These are phyloP conservation scores for Boletus semigastroideus DNA, from an alignment of 1,284 basidiomycete species.

Conservation along the genomic window DNA sequence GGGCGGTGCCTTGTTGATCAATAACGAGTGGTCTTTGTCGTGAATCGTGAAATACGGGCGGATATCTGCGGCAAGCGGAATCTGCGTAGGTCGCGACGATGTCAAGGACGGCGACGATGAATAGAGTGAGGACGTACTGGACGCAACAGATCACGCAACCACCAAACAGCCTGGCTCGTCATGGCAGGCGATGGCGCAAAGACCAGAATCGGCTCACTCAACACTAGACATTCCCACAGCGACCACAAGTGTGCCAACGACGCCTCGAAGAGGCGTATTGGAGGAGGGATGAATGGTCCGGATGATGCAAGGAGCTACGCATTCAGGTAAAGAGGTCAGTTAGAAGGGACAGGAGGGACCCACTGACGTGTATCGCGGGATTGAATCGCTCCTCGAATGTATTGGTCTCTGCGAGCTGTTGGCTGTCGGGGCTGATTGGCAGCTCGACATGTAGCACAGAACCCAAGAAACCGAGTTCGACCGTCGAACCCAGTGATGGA, in stretches of 20 bases:
- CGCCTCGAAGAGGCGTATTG: constrained; percentile 73
- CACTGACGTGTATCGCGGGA: constrained; percentile 45
- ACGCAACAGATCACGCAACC: constrained; percentile 85
- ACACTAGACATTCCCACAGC: constrained; percentile 88
- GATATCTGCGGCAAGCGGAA: constrained; percentile 84
- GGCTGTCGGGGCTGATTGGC: constrained; percentile 67
- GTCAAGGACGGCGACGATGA: not conserved
- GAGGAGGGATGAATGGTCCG: constrained; percentile 65
- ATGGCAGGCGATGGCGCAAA: constrained; percentile 80
- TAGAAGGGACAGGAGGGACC: not conserved
- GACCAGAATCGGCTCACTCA: constrained; percentile 87
- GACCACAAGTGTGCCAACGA: constrained; percentile 85
- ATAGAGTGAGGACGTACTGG: constrained; percentile 57
- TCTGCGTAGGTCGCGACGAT: constrained; percentile 40
- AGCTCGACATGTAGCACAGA: constrained; percentile 71
- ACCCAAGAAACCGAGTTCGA: constrained; percentile 83
- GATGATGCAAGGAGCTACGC: constrained; percentile 77
- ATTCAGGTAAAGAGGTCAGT: not conserved
- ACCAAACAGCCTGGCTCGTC: constrained; percentile 86
- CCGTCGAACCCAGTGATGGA: constrained; percentile 56
- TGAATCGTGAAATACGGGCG: constrained; percentile 97
- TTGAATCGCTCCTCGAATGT: constrained; percentile 49
- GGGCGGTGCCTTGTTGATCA: constrained; percentile 85
- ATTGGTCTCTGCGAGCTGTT: constrained; percentile 62
- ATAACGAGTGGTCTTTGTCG: constrained; percentile 75